Base-by-base conservation (phyloP, 2,329 filamentous ascomycete species). In the Colletotrichum theobromicola region DNA sequence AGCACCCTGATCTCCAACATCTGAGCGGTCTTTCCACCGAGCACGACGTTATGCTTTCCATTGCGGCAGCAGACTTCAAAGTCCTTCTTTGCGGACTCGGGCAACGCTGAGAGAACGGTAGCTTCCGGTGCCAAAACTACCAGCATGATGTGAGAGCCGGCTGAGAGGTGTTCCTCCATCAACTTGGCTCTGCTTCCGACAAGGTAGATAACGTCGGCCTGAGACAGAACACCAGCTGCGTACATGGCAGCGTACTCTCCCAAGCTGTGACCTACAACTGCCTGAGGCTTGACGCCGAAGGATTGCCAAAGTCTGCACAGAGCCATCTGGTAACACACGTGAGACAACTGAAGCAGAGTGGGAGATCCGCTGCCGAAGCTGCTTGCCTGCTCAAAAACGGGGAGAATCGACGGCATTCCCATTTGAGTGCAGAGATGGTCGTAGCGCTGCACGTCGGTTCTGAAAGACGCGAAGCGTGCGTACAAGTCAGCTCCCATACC, bases 191-290 rank as follows among this genome's bases (percentile, higher is more conserved):
- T 90, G 66, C 85, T 82, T 28, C 94, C 94, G 18, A 95, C 93
- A 2, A 96, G 87, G 76, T 92, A 92, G 66, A 96, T 89, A 78
- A 93, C 90, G 80, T 95, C 93, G 77, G 90, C 90, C 16, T 90
- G 91, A 10, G 92, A 94, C 34, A 95, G 85, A 16, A 95, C 93
- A 60, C 93, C 93, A 63, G 93, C 92, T 35, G 92, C 88, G 78
- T 94, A 88, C 6, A 95, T 88, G 34, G 93, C 93, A 46, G 93
- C 93, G 78, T 94, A 95, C 81, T 95, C 93, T 64, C 93, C 93
- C 30, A 95, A 84, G 78, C 92, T 94, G 81, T 91, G 90, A 28
- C 90, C 90, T 5, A 91, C 80, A 2, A 92, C 89, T 4, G 85
- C 89, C 13, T 88, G 86, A 2, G 90, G 90, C 58, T 81, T 84